Percentiles rank a stretch among this genome's conserved stretches.
Conservation (phyloP, 2,329 filamentous ascomycete species). For the Venturia asperata region DNA sequence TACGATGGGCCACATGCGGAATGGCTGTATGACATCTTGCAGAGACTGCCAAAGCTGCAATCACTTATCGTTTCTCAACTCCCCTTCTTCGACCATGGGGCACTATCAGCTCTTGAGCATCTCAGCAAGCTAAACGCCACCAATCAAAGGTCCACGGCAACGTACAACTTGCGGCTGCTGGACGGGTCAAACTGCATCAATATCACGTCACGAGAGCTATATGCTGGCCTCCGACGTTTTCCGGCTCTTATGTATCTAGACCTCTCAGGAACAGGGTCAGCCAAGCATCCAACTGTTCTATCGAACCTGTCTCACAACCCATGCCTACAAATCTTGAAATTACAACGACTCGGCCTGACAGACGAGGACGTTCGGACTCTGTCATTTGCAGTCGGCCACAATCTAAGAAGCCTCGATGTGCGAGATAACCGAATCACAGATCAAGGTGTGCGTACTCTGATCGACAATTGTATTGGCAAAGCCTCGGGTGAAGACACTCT, state of each 20-base stretch:
- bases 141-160: slow-evolving; percentile 20
- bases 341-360: slow-evolving; percentile 47
- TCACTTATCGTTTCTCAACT: slow-evolving; percentile 48
- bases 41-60: slow-evolving; percentile 51
- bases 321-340: slow-evolving; percentile 50
- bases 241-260: slow-evolving; percentile 51
- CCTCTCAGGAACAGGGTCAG: slow-evolving; percentile 47
- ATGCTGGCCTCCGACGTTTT: slow-evolving; percentile 46
- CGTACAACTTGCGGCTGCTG: slow-evolving; percentile 47
- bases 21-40: slow-evolving; percentile 54
- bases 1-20: slow-evolving; percentile 52
- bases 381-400: slow-evolving; percentile 44
- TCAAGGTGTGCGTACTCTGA: slow-evolving; percentile 43
- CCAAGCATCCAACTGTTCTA: slow-evolving; percentile 44
- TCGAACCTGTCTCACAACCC: slow-evolving; percentile 40
- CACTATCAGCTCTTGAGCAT: slow-evolving; percentile 44
- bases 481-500: background rate
- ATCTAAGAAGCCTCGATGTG: slow-evolving; percentile 50
- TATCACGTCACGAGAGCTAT: slow-evolving; percentile 48
- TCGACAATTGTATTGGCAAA: slow-evolving; percentile 45
- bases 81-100: slow-evolving; percentile 56
- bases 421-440: slow-evolving; percentile 53
- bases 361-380: slow-evolving; percentile 48
- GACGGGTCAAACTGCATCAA: slow-evolving; percentile 52
- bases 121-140: slow-evolving; percentile 24